Evolutionary conservation across 225 moss, liverwort and hornwort species (phyloP), one percentile per base, ranked within the genome.

Genomic region (Climacium dendroides): DNA sequence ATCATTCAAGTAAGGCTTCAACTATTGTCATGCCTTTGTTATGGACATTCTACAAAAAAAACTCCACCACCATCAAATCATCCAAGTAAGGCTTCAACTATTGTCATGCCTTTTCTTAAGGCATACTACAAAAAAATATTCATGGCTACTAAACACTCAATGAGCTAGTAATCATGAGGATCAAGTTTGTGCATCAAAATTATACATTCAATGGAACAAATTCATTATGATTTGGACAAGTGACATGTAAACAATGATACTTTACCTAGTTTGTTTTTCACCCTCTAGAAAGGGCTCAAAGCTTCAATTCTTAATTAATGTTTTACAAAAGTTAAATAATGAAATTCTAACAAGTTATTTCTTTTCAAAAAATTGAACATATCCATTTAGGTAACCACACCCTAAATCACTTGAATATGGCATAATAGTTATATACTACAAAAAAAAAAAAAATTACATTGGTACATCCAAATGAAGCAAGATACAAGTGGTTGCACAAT

Each of bases 111-210:
- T 60, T 26, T 60, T 3, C 28, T 2, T 4, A 9, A 12, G 5
- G 28, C 0, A 3, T 60, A 13, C 1, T 13, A 3, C 2, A 7
- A 60, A 28, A 26, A 2, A 6, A 48, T 10, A 8, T 10, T 10
- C 57, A n/a, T n/a, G n/a, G n/a, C 22, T 7, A 19, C 63, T 7
- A 34, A 63, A 17, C 16, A 61, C 4, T 29, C 14, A 61, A 2
- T 61, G 61, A 29, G 4, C n/a, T n/a, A n/a, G 25, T 58, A 58
- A 24, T 58, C 25, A 22, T 59, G 19, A 12, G 25, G 25, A 59
- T 59, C 6, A 59, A 58, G 5, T 58, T 58, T 58, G 25, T 58
- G 2, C 24, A 58, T 5, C 1, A 24, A 10, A 58, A 24, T 59
- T 59, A 59, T 2, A 25, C 59, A 25, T 11, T 59, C 8, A 59